Evolutionary conservation across 1,284 basidiomycete genomes (phyloP).

Genomic region (Kwoniella shivajii): DNA sequence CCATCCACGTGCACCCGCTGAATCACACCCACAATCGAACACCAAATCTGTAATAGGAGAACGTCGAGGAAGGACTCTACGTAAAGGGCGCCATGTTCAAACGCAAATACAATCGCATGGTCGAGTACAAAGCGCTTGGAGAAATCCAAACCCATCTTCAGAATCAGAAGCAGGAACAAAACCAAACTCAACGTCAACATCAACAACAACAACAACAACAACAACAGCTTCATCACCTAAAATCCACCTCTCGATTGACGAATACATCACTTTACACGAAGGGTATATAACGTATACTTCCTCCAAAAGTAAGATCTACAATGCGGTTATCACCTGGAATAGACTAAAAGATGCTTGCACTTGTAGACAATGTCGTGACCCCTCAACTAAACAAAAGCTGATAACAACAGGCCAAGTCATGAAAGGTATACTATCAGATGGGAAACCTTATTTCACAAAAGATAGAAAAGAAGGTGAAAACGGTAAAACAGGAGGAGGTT

Average conservation of each 20-base stretch:
- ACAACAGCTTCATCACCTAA: no score
- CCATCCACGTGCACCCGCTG: neutral
- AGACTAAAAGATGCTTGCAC: conserved; percentile 64
- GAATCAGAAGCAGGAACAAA: no score
- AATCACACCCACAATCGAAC: no score
- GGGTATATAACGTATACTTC: conserved; percentile 8
- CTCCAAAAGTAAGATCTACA: neutral
- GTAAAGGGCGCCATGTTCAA: neutral
- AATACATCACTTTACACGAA: conserved; percentile 6
- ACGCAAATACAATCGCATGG: neutral
- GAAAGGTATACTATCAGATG: neutral
- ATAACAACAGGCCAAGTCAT: conserved; percentile 57
- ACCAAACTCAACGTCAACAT: neutral
- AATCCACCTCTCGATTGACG: no score
- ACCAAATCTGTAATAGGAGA: no score
- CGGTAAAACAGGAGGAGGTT: neutral
- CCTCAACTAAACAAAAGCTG: conserved; percentile 74
- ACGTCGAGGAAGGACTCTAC: no score
- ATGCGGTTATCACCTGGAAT: conserved; percentile 37
- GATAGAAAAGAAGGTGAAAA: neutral
- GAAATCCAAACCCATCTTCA: no score
- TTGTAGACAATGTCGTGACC: conserved; percentile 66
- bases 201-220: no score
- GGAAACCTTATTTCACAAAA: neutral
- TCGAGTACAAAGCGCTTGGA: no score